phyloP scores from a whole-genome alignment of 2,329 filamentous ascomycete genomes.

The Claviceps lovelessii region DNA sequence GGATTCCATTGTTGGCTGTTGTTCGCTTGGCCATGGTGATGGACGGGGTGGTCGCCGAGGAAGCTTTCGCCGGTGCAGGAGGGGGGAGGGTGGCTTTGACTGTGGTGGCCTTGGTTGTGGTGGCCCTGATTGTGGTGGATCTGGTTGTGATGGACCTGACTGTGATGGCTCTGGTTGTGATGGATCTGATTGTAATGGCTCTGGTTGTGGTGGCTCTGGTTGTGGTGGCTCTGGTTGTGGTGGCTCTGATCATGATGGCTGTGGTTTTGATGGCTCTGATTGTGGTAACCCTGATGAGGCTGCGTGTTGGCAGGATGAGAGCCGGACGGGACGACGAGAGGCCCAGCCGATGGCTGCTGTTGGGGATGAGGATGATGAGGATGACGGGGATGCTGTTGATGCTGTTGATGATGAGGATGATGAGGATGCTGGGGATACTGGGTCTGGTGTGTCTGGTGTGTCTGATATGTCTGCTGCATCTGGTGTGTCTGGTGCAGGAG shows the following conservation, averaged over 20 bases:
- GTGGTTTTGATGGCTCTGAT: no score
- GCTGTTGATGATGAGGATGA: no score
- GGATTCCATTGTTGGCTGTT: no score
- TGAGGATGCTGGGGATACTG: background rate
- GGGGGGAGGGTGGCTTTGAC: background rate
- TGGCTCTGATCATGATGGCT: no score
- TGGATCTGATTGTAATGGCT: background rate
- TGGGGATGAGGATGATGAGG: no score
- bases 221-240: background rate
- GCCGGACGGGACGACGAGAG: no score
- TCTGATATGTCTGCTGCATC: background rate
- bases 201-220: no score
- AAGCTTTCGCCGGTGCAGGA: background rate
- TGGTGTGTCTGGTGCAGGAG: background rate
- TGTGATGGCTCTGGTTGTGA: background rate
- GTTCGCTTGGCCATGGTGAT: background rate
- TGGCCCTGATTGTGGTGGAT: background rate
- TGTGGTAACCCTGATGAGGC: no score
- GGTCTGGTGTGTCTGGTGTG: background rate
- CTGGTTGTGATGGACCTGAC: background rate
- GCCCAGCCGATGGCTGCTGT: no score
- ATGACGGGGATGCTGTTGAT: no score
- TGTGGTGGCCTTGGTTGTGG: no score
- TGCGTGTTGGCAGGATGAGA: no score
- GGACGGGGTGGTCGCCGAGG: background rate